Evolutionary conservation across 495 filamentous ascomycete species (phyloP).

Genomic region (Melanomma pulvis-pyrius): DNA sequence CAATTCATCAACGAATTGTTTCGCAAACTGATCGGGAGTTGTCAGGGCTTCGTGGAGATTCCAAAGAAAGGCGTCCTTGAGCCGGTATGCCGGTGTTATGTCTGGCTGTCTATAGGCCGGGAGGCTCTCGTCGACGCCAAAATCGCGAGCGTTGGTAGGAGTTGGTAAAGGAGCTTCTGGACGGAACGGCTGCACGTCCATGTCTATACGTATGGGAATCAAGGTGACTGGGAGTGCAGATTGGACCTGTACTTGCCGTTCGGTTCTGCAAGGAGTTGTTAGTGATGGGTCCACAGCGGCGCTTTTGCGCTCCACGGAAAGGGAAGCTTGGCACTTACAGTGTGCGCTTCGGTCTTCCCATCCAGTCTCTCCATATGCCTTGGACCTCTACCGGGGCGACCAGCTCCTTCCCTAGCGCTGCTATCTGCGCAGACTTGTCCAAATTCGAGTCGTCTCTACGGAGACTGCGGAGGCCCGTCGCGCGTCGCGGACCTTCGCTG

Average conservation of each 20-base stretch:
- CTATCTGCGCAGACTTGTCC: slow-evolving; percentile 62
- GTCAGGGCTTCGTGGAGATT: slow-evolving; percentile 93
- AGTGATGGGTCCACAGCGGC: not conserved
- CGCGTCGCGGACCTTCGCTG: slow-evolving; percentile 73
- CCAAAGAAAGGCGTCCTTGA: slow-evolving; percentile 96
- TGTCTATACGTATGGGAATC: slow-evolving; percentile 94
- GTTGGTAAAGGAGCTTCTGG: slow-evolving; percentile 72
- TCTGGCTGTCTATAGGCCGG: slow-evolving; percentile 79
- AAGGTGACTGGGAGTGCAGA: slow-evolving; percentile 82
- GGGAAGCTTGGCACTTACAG: slow-evolving; percentile 46
- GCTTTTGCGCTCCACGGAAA: not conserved
- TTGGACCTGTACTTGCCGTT: slow-evolving; percentile 80
- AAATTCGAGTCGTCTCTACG: slow-evolving; percentile 70
- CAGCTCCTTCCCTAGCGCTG: slow-evolving; percentile 85
- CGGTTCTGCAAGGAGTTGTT: slow-evolving; percentile 47
- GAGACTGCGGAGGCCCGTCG: slow-evolving; percentile 81
- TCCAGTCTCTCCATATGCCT: slow-evolving; percentile 93
- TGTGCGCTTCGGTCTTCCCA: slow-evolving; percentile 70
- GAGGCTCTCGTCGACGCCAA: slow-evolving; percentile 63
- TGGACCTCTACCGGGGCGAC: slow-evolving; percentile 77
- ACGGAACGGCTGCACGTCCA: slow-evolving; percentile 81
- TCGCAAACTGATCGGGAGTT: slow-evolving; percentile 93
- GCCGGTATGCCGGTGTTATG: slow-evolving; percentile 73
- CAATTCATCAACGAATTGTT: slow-evolving; percentile 86
- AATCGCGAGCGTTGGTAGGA: slow-evolving; percentile 63